phyloP scores from a whole-genome alignment of 2,329 filamentous ascomycete genomes.

The Bipolaris sorokiniana region DNA sequence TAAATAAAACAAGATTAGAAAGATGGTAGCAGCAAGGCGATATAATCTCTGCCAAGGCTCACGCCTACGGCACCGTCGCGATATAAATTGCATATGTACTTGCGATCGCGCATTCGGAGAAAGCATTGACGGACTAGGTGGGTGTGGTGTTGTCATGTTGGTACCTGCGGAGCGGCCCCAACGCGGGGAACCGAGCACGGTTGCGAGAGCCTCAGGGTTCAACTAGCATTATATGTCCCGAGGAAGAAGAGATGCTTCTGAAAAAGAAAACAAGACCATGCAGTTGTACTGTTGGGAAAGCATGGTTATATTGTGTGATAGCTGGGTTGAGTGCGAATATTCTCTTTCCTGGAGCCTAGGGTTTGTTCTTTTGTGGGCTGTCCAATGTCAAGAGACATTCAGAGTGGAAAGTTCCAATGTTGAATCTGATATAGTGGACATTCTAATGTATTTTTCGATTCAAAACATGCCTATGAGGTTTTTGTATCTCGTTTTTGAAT shows the following conservation, averaged over 20 bases:
- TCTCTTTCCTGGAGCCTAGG: too few relatives aligned
- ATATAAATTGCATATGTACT: not conserved
- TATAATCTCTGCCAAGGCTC: not conserved
- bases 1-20: not conserved
- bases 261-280: not conserved
- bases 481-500: slow-evolving; percentile 7
- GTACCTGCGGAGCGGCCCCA: slow-evolving; percentile 11
- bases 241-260: not conserved
- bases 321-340: too few relatives aligned
- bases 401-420: not conserved
- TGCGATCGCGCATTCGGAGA: not conserved
- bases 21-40: not conserved
- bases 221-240: not conserved
- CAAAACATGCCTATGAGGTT: not conserved
- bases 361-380: too few relatives aligned
- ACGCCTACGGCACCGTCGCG: not conserved
- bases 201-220: slow-evolving; percentile 3
- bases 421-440: not conserved
- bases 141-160: slow-evolving; percentile 10
- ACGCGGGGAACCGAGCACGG: slow-evolving; percentile 17
- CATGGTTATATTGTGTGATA: too few relatives aligned
- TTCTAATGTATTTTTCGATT: not conserved
- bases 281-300: too few relatives aligned
- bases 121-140: not conserved
- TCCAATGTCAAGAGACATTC: too few relatives aligned